These are phyloP conservation scores for Saccharata proteae DNA, from an alignment of 2,329 filamentous ascomycete species.

Conservation along the genomic window DNA sequence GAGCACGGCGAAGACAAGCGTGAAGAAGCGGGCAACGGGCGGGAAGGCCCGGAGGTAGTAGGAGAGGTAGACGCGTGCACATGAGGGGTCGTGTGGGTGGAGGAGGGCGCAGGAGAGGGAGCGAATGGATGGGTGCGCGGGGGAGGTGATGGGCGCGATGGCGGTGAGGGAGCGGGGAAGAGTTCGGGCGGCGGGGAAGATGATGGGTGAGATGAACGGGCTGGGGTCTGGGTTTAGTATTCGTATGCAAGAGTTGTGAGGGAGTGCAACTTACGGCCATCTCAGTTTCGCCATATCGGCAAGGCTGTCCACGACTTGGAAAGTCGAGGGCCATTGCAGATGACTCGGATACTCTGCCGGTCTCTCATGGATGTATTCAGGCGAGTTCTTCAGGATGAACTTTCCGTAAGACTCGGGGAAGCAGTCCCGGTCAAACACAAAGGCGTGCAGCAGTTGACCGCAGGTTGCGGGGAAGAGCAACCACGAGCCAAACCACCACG, in stretches of 20 bases:
- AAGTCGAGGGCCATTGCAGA: constrained; percentile 61
- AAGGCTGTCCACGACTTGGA: constrained; percentile 69
- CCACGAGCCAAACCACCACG: constrained; percentile 49
- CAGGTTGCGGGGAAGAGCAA: constrained; percentile 37
- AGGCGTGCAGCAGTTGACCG: constrained; percentile 38
- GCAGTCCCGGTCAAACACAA: constrained; percentile 40
- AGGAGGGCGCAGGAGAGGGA: constrained; percentile 80
- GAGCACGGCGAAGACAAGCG: constrained; percentile 60
- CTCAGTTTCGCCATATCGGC: constrained; percentile 67
- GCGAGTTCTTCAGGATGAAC: constrained; percentile 59
- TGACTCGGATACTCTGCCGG: constrained; percentile 56
- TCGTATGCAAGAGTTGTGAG: constrained; percentile 2
- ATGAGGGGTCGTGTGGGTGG: constrained; percentile 80
- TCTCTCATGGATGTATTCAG: constrained; percentile 63
- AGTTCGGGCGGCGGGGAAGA: constrained; percentile 59
- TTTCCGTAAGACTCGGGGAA: constrained; percentile 45
- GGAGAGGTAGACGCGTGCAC: constrained; percentile 72
- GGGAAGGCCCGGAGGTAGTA: constrained; percentile 82
- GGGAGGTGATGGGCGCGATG: constrained; percentile 66
- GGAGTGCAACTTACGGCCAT: constrained; percentile 57
- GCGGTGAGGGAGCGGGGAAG: constrained; percentile 54
- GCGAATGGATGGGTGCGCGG: constrained; percentile 76
- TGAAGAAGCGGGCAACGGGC: constrained; percentile 62
- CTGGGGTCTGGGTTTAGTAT: constrained; percentile 31
- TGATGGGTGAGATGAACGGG: constrained; percentile 69